Percentiles rank a stretch among this genome's conserved stretches.
Evolutionary conservation across 2,329 filamentous ascomycete species (phyloP).

Genomic region (Aplosporella prunicola): DNA sequence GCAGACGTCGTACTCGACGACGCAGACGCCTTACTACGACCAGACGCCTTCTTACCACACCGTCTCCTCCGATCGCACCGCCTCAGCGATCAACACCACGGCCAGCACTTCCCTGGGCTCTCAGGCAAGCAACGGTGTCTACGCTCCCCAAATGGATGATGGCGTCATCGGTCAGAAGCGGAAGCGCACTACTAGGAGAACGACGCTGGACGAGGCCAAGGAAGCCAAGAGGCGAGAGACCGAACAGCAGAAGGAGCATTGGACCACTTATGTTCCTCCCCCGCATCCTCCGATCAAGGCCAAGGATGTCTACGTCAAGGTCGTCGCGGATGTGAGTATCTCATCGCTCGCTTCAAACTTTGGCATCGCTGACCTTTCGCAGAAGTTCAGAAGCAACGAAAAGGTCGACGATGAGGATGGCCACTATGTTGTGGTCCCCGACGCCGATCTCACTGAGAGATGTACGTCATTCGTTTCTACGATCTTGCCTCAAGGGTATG

Average conservation of each 20-base stretch:
- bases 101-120: constrained; percentile 80
- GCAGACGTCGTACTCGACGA: constrained; percentile 57
- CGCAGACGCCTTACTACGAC: constrained; percentile 61
- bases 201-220: constrained; percentile 73
- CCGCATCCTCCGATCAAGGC: constrained; percentile 86
- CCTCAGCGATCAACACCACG: constrained; percentile 72
- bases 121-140: constrained; percentile 47
- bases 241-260: constrained; percentile 58
- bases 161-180: constrained; percentile 72
- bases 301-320: constrained; percentile 50
- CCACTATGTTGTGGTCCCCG: constrained; percentile 87
- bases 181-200: constrained; percentile 71
- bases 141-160: constrained; percentile 53
- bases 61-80: constrained; percentile 73
- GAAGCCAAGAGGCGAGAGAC: constrained; percentile 53
- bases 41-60: constrained; percentile 60
- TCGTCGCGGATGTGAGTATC: constrained; percentile 48
- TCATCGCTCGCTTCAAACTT: constrained; percentile 13
- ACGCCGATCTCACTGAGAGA: constrained; percentile 76
- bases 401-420: constrained; percentile 95
- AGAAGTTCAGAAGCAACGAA: constrained; percentile 45
- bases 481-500: constrained; percentile 2
- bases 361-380: constrained; percentile 12
- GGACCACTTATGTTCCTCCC: constrained; percentile 74
- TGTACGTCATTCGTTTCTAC: constrained; percentile 57